Evolutionary conservation across 2,329 filamentous ascomycete species (phyloP).

Genomic region (Sporothrix humicola): DNA sequence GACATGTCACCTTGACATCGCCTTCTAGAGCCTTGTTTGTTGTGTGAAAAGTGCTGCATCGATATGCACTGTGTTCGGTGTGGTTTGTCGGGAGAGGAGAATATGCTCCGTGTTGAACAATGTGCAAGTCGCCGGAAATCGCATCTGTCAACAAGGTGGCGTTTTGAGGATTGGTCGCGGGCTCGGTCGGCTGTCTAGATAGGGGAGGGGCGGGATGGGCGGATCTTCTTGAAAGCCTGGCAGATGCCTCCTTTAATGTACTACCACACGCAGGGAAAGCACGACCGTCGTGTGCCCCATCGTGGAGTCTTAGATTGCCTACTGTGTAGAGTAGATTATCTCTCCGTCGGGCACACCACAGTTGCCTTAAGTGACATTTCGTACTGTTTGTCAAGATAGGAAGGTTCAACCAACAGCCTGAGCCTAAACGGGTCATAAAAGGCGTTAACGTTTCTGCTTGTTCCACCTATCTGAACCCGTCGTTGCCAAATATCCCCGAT

Average conservation of each 20-base stretch:
- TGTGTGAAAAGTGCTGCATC: constrained; percentile 1
- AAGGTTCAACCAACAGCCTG: constrained; percentile 8
- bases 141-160: background rate
- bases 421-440: background rate
- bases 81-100: background rate
- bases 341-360: background rate
- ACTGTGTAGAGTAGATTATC: background rate
- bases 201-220: background rate
- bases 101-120: background rate
- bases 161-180: background rate
- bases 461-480: background rate
- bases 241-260: constrained; percentile 2
- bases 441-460: background rate
- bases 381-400: background rate
- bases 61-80: background rate
- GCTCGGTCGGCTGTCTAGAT: background rate
- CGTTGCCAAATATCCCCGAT: background rate
- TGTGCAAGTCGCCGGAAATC: background rate
- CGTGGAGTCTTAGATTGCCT: background rate
- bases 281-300: background rate
- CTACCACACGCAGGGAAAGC: background rate
- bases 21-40: background rate
- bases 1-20: background rate
- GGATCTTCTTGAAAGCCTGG: background rate
- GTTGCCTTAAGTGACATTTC: background rate